Base-by-base conservation (phyloP, 495 filamentous ascomycete species). In the Aspergillus wentii region DNA sequence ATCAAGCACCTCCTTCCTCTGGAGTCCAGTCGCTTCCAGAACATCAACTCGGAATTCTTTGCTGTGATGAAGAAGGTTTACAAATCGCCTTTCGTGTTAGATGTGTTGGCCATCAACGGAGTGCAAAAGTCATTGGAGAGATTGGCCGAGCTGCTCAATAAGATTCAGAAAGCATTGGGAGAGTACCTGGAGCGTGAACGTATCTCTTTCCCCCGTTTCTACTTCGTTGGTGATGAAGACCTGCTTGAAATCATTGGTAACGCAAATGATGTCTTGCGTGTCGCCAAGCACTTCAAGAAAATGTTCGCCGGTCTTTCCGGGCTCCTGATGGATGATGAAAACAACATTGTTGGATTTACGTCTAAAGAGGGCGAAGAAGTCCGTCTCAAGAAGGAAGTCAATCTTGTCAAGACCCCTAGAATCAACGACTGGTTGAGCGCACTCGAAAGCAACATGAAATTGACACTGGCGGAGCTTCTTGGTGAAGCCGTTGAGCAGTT, bases 171-270 rank as follows among this genome's bases (percentile, higher is more conserved):
- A 63, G 92, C 92, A 3, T 79, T 99, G 10, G 92, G 92, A 54
- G 92, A 99, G 69, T 99, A 99, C 50, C 80, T 99, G 32, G 92
- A 99, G 63, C 88, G 91, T 40, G 92, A 99, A 69, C 78, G 92
- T 53, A 82, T 95, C 3, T 92, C 92, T 2, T 99, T 99, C 68
- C 92, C 92, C 32, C 79, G 92, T 20, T 99, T 99, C 69, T 99
- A 99, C 61, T 99, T 99, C 53, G 92, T 99, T 39, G 92, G 92
- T 58, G 92, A 99, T 51, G 92, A 99, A 61, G 92, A 99, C 61
- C 68, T 99, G 41, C 72, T 99, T n/a, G 92, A 99, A 62, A 99
- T 99, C 61, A 99, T 99, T 35, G 92, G 92, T 56, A 99, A 99
- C 61, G 95, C 89, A 62, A 96, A 95, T 51, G 92, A 99, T 51